Base-by-base conservation (phyloP, 352 stramenopile genomes). In the Phytophthora litchii region DNA sequence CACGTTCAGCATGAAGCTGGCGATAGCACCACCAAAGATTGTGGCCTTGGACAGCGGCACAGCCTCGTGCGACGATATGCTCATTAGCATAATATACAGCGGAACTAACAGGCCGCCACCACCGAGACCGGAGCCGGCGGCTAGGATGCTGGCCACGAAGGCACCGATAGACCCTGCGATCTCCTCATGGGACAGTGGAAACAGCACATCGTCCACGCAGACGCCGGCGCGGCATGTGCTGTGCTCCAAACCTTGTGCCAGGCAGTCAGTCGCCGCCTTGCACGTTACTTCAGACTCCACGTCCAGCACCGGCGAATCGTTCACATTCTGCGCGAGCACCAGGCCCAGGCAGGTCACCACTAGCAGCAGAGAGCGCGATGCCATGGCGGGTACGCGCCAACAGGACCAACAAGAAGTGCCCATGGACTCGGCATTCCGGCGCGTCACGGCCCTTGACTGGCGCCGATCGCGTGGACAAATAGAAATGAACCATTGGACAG, bases 1-100 rank as follows among this genome's bases (percentile, higher is more conserved):
- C 7, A 80, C 51, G 44, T 90, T 92, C 20, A 94, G 55, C 14
- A 94, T 46, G 37, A 92, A 89, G 54, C 75, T 89, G 41, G 85
- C 83, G 19, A 94, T 89, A 17, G 83, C 76, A 20, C 83, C 82
- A 20, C 85, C 85, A 41, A 94, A 91, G 64, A 94, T 94, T 17
- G 83, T 92, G 25, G 85, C 73, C 60, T 94, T 94, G 43, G 83
- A 92, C 37, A 94, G 60, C 54, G 85, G 85, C 41, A 94, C 87
- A 10, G 85, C 85, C 52, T 94, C 83, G 52, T 92, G 83, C 3
- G 85, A 90, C 23, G 78, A 88, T 37, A 91, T 64, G 10, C 66
- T 64, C 72, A 92, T 88, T 12, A 85, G 67, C 35, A 94, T 68
- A 35, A 94, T 92, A 64, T 92, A 94, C 8, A 86, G 45, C 9